Evolutionary conservation across 2,329 filamentous ascomycete genomes (phyloP), one percentile per base, ranked within the genome.

Genomic region (Bipolaris cookei): DNA sequence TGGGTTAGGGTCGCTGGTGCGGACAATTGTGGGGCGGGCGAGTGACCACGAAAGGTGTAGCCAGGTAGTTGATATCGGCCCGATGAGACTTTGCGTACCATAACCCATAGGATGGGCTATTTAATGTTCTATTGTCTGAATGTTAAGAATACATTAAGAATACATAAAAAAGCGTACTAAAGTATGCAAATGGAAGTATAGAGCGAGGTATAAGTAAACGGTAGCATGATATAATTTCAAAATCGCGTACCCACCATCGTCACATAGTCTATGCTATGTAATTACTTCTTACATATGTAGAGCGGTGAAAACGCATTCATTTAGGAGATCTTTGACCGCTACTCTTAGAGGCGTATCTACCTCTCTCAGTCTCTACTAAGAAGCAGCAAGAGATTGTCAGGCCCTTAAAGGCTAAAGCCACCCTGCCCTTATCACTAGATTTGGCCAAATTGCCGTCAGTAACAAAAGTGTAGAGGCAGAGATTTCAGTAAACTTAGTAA

Each of bases 21-120:
- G 38, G 23, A 32, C 13, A 38, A 16, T 48, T 43, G 45, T 51
- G 51, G 50, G 34, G 39, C 43, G 43, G 46, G 28, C 28, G 21
- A 37, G 32, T 37, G 47, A 10, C 49, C 45, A 6, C 21, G 48
- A 48, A 30, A 14, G 8, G 16, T 21, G 35, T 45, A 45, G 43
- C 28, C 11, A 3, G 14, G 13, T 25, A 30, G 6, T 14, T 25
- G 6, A 25, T 8, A 18, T 35, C 34, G 34, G 34, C n/a, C 34
- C n/a, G 34, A 16, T 16, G 34, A n/a, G 11, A 35, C n/a, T 14
- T 35, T 35, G 10, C 34, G 34, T 35, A 3, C 14, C n/a, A 16
- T 16, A 14, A 42, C n/a, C 18, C 5, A 14, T 21, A 6, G 5
- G 21, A n/a, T 6, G 13, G 14, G 25, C 18, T 14, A 7, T 3